These are phyloP conservation scores for Wickerhamomyces sp. DNA, from an alignment of 1,139 yeast species.

Conservation along the genomic window DNA sequence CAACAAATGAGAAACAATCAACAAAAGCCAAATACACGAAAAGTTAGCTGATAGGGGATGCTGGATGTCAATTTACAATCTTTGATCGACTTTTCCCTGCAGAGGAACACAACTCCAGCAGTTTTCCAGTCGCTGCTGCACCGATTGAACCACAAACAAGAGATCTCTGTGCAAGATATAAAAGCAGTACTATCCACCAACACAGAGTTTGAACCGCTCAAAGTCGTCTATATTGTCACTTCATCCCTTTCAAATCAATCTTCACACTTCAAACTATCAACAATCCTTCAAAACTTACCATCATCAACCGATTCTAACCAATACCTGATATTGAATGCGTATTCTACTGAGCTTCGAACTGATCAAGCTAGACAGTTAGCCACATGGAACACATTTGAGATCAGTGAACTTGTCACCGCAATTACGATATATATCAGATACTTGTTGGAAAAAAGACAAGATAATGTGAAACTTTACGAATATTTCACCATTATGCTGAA, in stretches of 20 bases:
- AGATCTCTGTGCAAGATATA: constrained; percentile 13
- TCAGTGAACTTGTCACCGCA: constrained; percentile 8
- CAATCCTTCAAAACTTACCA: constrained; percentile 8
- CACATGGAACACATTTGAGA: constrained; percentile 13
- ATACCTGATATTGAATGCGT: constrained; percentile 11
- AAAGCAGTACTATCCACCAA: constrained; percentile 4
- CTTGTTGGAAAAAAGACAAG: constrained; percentile 4
- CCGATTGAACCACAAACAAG: constrained; percentile 20
- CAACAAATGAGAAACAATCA: too few relatives aligned
- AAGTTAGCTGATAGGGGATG: constrained; percentile 1
- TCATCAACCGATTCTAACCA: constrained; percentile 14
- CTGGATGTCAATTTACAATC: constrained; percentile 2
- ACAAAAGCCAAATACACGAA: too few relatives aligned
- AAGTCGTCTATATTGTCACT: constrained; percentile 12
- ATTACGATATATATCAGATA: constrained; percentile 9
- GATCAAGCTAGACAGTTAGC: constrained; percentile 3
- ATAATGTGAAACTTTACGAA: not conserved
- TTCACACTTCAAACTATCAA: constrained; percentile 10
- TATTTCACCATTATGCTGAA: constrained; percentile 10
- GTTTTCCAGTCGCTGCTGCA: constrained; percentile 17
- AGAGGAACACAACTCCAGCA: constrained; percentile 10
- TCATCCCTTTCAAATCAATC: constrained; percentile 12
- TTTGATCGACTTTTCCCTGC: constrained; percentile 14
- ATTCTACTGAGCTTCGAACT: constrained; percentile 11
- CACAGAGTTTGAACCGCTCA: constrained; percentile 16